Percentiles rank a stretch among this genome's conserved stretches.
These are phyloP conservation scores for Eimeria praecox DNA, from an alignment of 169 alveolate genomes.

Conservation along the genomic window DNA sequence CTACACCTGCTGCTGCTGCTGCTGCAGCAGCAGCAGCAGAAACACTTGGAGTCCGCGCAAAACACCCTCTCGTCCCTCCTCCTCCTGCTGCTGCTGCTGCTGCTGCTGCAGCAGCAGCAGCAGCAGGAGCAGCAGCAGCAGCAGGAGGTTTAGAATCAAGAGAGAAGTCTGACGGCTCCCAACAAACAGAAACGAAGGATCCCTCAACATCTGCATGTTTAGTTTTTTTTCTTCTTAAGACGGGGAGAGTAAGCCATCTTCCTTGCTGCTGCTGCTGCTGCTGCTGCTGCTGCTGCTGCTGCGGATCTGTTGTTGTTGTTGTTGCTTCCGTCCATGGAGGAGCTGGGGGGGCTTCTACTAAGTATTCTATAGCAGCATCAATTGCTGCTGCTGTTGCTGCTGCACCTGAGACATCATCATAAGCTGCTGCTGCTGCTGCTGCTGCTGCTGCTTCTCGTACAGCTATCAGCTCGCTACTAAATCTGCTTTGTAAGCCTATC, in stretches of 20 bases:
- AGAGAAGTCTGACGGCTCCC: not conserved
- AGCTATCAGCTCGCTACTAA: not conserved
- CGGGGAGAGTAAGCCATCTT: not conserved
- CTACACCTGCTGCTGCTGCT: too few species aligned
- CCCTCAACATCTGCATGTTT: not conserved
- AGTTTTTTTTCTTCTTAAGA: not conserved
- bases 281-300: too few species aligned
- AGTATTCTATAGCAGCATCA: not conserved
- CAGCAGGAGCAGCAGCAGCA: slow-evolving; percentile 4
- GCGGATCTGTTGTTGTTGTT: too few species aligned
- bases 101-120: not conserved
- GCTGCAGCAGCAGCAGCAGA: not conserved
- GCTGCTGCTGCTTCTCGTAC: slow-evolving; percentile 30
- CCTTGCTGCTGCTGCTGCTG: not conserved
- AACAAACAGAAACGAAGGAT: not conserved
- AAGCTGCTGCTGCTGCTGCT: too few species aligned
- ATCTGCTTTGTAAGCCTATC: not conserved
- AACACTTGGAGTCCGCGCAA: too few species aligned
- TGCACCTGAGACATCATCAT: too few species aligned
- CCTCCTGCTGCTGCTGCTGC: not conserved
- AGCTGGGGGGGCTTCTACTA: slow-evolving; percentile 21
- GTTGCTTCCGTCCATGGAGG: slow-evolving; percentile 10
- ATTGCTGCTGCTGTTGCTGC: not conserved
- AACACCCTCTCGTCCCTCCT: not conserved
- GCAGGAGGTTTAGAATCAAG: not conserved